A percentile compares a stretch with the other conserved stretches of the same genome.
Evolutionary conservation across 1,284 basidiomycete genomes (phyloP).

Genomic region (Xerocomus nothofagi): DNA sequence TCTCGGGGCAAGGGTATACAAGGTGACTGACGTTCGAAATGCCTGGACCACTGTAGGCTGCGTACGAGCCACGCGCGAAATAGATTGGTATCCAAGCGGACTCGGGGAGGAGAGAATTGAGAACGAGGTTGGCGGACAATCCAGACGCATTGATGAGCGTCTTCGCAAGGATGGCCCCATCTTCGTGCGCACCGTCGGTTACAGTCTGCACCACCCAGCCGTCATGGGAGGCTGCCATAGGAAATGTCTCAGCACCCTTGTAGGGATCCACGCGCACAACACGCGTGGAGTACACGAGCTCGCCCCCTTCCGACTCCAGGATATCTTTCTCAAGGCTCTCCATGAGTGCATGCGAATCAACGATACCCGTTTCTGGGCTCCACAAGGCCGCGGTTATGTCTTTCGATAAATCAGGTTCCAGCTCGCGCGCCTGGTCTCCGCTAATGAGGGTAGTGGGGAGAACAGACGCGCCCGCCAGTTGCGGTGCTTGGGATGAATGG

Average conservation of each 20-base stretch:
- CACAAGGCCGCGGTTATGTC: constrained; percentile 76
- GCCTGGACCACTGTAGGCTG: constrained; percentile 82
- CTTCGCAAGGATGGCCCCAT: constrained; percentile 78
- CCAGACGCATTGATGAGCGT: constrained; percentile 90
- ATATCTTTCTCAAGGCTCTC: constrained; percentile 80
- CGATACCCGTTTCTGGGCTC: constrained; percentile 88
- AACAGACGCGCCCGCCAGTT: constrained; percentile 34
- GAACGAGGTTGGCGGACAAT: constrained; percentile 69
- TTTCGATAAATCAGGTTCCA: constrained; percentile 82
- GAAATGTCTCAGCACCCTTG: constrained; percentile 24
- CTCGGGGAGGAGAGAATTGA: constrained; percentile 68
- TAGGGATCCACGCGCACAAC: constrained; percentile 87
- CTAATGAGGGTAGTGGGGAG: constrained; percentile 71
- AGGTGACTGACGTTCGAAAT: constrained; percentile 66
- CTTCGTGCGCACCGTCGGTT: constrained; percentile 46
- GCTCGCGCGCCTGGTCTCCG: constrained; percentile 66
- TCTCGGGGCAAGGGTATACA: constrained; percentile 87
- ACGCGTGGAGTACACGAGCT: constrained; percentile 79
- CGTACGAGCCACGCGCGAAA: constrained; percentile 83
- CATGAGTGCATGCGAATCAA: constrained; percentile 86
- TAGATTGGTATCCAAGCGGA: constrained; percentile 64
- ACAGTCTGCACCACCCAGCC: constrained; percentile 76
- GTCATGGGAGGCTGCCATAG: constrained; percentile 36
- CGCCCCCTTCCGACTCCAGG: constrained; percentile 65
- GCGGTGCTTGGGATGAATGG: constrained; percentile 32